Evolutionary conservation across 202 grass and related monocot genomes (phyloP), one percentile per base, ranked within the genome.

Genomic region (Hordeum pubiflorum): DNA sequence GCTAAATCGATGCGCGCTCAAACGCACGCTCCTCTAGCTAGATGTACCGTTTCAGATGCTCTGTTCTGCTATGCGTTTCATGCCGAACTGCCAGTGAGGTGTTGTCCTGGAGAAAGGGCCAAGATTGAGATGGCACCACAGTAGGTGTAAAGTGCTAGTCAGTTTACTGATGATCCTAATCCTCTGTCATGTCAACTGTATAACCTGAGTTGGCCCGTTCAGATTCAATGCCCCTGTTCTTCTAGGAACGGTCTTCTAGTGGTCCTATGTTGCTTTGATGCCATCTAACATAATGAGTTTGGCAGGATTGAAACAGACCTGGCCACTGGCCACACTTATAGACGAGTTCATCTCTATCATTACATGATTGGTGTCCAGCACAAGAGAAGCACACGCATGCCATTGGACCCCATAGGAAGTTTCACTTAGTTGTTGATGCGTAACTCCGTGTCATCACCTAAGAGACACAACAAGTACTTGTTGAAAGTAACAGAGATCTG

Each of bases 301-400:
- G 82, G 82, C 58, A 78, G 37, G 78, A 76, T 72, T 85, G 82
- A 89, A 71, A 65, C 43, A 22, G 71, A 85, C 78, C 44, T 73
- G 29, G 36, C 72, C 82, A 82, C 64, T 81, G 65, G 70, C 44
- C 20, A 22, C 27, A 78, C 43, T 29, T 72, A 62, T 62, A 39
- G 38, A 46, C 80, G 26, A 81, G 15, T 73, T 88, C 63, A 65
- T 81, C 77, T 81, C 41, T 26, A 77, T 23, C 77, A 31, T 77
- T 44, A 12, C 57, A 55, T 81, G 39, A 81, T 60, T 77, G 71
- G 56, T 37, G 27, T 44, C 48, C 56, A 81, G 58, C 62, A 85
- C 48, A 81, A 31, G 44, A 71, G 71, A n/a, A 81, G n/a, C 17
- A 81, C 26, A 58, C 56, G 57, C 43, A 63, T 78, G 73, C 0